Evolutionary conservation across 352 stramenopile species (phyloP).

Genomic region (Pythium vanterpoolii): DNA sequence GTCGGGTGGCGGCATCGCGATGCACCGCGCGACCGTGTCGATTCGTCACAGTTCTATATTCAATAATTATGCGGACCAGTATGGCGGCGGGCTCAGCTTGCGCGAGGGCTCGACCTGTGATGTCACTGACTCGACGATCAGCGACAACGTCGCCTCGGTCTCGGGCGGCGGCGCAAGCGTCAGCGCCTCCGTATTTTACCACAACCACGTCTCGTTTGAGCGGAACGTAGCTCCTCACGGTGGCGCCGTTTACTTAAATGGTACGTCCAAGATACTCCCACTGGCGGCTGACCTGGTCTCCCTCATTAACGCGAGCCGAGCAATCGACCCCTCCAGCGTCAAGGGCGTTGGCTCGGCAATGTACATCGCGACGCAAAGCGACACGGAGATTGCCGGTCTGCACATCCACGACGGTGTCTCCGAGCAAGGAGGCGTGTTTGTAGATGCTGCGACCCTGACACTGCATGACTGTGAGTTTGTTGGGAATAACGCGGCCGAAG

Average conservation of each 20-base stretch:
- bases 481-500: slow-evolving; percentile 7
- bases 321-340: neutral
- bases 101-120: slow-evolving; percentile 3
- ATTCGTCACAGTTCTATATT: slow-evolving; percentile 1
- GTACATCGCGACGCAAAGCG: slow-evolving; percentile 5
- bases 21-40: neutral
- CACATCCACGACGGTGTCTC: slow-evolving; percentile 4
- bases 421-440: slow-evolving; percentile 6
- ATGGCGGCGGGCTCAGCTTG: slow-evolving; percentile 9
- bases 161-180: slow-evolving; percentile 9
- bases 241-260: slow-evolving; percentile 2
- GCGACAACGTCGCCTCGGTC: slow-evolving; percentile 2
- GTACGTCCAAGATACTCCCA: neutral
- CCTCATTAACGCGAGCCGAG: neutral
- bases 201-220: neutral
- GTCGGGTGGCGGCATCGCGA: slow-evolving; percentile 4
- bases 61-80: neutral
- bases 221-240: slow-evolving; percentile 2
- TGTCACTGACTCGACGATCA: neutral
- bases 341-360: slow-evolving; percentile 11
- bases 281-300: neutral
- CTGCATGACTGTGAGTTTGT: slow-evolving; percentile 6
- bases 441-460: slow-evolving; percentile 1
- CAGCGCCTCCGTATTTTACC: neutral
- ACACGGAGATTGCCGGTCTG: neutral